Percentiles rank a stretch among this genome's conserved stretches.
Evolutionary conservation across 2,329 filamentous ascomycete species (phyloP).

Genomic region (Rhynchosporium agropyri): DNA sequence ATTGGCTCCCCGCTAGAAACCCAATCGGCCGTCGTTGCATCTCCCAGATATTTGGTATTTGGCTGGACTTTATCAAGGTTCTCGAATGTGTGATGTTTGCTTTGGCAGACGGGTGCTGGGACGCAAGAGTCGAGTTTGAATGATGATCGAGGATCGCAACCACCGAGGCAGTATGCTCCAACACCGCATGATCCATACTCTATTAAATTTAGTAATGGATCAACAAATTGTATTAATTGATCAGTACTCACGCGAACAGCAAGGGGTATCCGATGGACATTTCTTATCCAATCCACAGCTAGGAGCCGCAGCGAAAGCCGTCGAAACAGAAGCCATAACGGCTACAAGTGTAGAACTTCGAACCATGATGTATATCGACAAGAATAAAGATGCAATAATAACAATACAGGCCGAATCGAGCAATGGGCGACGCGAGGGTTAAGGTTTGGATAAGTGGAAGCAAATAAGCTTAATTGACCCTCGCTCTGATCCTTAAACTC

Average conservation of each 20-base stretch:
- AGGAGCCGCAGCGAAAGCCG: constrained; percentile 31
- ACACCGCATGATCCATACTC: constrained; percentile 93
- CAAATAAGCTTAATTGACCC: constrained; percentile 16
- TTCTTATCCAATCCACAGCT: constrained; percentile 55
- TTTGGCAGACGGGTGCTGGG: constrained; percentile 80
- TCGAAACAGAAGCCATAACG: constrained; percentile 35
- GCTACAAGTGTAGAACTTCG: constrained; percentile 34
- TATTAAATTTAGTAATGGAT: constrained; percentile 45
- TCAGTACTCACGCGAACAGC: constrained; percentile 74
- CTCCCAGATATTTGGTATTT: constrained; percentile 84
- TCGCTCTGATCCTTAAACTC: neutral
- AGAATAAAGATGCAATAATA: neutral
- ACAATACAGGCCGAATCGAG: constrained; percentile 11
- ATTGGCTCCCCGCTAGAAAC: constrained; percentile 80
- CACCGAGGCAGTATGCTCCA: constrained; percentile 93
- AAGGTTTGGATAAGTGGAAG: constrained; percentile 21
- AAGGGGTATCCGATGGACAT: constrained; percentile 74
- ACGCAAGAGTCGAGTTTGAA: constrained; percentile 82
- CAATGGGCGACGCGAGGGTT: constrained; percentile 20
- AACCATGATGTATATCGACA: constrained; percentile 39
- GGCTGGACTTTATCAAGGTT: constrained; percentile 69
- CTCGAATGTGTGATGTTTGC: constrained; percentile 72
- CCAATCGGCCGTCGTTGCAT: constrained; percentile 81
- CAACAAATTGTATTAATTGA: neutral
- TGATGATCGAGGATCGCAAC: constrained; percentile 88